Evolutionary conservation across 2,329 filamentous ascomycete species (phyloP), one percentile per base, ranked within the genome.

Genomic region (Dothidotthia symphoricarpi): DNA sequence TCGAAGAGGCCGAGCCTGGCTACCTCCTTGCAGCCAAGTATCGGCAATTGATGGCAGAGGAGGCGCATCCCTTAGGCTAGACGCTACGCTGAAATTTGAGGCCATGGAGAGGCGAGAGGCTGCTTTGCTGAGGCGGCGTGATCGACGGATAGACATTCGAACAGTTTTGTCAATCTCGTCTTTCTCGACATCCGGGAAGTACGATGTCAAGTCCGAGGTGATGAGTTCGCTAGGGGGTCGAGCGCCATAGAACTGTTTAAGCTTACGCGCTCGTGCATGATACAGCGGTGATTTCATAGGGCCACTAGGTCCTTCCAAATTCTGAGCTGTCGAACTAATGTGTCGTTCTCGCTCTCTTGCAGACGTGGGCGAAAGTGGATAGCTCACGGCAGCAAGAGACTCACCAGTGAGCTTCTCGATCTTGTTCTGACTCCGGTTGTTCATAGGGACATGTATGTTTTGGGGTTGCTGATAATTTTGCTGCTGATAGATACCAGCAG

Each of bases 161-260:
- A 95, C 90, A 0, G 93, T 97, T 54, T 89, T 86, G 66, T 97
- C 93, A 62, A 98, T 96, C 55, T 95, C 88, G 63, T 95, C 90
- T 39, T 88, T 83, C 33, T 90, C 83, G 57, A 97, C 91, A 59
- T 95, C 89, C 0, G 93, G 93, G 75, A 98, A 98, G 73, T 97
- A 98, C 0, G 90, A 95, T 1, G 88, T 93, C 43, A 98, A 74
- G 63, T 98, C 93, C 15, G 93, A 95, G 16, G 91, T 91, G 61
- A 98, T 98, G 63, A 98, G 80, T 72, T 98, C 93, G 70, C 91
- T 97, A 1, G 93, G 93, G 13, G 93, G 93, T 54, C 93, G 79
- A 49, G 93, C 83, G 24, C 91, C 91, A 57, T 94, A 93, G 69
- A 97, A 97, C 49, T 86, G 85, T 49, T 86, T 82, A 30, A 90